A percentile compares a stretch with the other conserved stretches of the same genome.
These are phyloP conservation scores for Yueomyces sinensis DNA, from an alignment of 805 yeast genomes.

Conservation along the genomic window DNA sequence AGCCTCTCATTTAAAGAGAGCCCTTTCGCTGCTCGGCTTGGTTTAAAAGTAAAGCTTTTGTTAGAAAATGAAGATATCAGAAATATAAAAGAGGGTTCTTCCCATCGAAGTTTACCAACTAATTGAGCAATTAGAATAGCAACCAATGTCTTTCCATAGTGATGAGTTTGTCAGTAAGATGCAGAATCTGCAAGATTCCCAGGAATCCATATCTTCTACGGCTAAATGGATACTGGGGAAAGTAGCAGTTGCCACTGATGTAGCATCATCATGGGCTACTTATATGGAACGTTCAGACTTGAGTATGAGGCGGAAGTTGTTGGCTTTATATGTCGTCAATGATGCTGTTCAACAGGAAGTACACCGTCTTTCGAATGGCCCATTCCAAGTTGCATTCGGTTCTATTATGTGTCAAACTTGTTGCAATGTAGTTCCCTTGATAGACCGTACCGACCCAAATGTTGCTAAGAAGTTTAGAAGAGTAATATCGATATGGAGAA, in stretches of 20 bases:
- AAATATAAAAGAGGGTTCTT: too few species aligned
- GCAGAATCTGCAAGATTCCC: conserved; percentile 21
- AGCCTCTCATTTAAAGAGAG: too few species aligned
- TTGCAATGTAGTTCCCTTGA: conserved; percentile 14
- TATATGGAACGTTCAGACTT: conserved; percentile 13
- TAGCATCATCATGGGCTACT: conserved; percentile 13
- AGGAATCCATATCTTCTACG: conserved; percentile 22
- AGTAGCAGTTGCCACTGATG: conserved; percentile 10
- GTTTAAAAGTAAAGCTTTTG: too few species aligned
- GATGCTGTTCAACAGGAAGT: conserved; percentile 23
- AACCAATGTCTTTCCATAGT: too few species aligned
- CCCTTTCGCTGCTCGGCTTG: too few species aligned
- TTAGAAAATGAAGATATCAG: too few species aligned
- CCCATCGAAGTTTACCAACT: too few species aligned
- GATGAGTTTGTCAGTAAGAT: conserved; percentile 11
- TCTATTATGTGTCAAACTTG: conserved; percentile 23
- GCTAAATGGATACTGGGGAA: conserved; percentile 23
- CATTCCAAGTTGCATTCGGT: conserved; percentile 19
- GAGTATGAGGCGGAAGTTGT: conserved; percentile 19
- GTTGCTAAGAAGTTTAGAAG: conserved; percentile 17
- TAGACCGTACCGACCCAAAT: background rate
- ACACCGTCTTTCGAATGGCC: conserved; percentile 5
- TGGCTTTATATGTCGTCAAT: conserved; percentile 20
- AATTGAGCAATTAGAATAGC: too few species aligned
- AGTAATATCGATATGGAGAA: conserved; percentile 53